Evolutionary conservation across 192 early-diverging fungal species (phyloP).

Genomic region (Paraglomus brasilianum): DNA sequence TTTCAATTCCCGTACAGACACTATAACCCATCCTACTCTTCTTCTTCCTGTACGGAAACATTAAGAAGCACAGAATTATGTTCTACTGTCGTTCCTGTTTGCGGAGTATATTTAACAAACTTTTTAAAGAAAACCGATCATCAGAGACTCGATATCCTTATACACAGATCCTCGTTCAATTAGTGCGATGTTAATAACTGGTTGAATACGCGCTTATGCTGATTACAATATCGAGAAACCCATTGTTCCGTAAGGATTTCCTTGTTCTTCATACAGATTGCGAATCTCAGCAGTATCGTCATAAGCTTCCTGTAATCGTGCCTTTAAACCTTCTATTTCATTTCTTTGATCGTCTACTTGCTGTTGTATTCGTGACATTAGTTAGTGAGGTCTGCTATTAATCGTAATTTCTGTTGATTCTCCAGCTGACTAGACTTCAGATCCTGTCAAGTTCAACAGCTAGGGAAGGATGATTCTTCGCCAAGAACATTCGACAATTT

Average conservation of each 20-base stretch:
- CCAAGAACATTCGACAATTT: too few species aligned
- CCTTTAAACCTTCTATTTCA: slow-evolving; percentile 8
- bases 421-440: slow-evolving; percentile 4
- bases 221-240: neutral
- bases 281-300: neutral
- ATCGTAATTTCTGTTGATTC: neutral
- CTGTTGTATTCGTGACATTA: neutral
- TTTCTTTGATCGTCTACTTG: neutral
- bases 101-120: too few species aligned
- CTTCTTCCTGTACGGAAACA: too few species aligned
- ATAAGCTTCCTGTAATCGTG: neutral
- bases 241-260: neutral
- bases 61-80: too few species aligned
- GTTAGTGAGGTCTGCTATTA: slow-evolving; percentile 8
- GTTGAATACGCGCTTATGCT: neutral
- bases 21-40: too few species aligned
- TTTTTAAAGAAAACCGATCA: too few species aligned
- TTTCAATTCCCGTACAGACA: too few species aligned
- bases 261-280: slow-evolving; percentile 17
- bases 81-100: too few species aligned
- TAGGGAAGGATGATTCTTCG: neutral
- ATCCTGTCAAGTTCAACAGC: neutral
- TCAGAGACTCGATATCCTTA: too few species aligned
- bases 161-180: too few species aligned
- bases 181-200: too few species aligned